These are phyloP conservation scores for Pleurotus cornucopiae DNA, from an alignment of 768 basidiomycete species.

Conservation along the genomic window DNA sequence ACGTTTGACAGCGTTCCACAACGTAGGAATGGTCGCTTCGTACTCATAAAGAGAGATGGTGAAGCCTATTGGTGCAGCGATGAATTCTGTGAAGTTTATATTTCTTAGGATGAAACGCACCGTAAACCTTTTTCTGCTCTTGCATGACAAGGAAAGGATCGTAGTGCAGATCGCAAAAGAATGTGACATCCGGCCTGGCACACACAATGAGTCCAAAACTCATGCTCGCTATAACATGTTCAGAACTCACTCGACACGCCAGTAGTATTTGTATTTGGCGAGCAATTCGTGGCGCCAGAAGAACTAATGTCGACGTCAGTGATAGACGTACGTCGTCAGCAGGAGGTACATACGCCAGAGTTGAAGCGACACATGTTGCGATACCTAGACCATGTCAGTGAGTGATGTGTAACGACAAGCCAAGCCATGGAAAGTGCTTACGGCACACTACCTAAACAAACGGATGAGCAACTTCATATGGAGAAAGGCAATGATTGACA, in stretches of 20 bases:
- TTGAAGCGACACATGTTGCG: slow-evolving; percentile 98
- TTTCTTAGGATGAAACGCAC: slow-evolving; percentile 28
- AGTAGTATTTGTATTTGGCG: slow-evolving; percentile 81
- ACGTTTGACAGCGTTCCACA: slow-evolving; percentile 81
- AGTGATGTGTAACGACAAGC: neutral
- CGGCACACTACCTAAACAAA: slow-evolving; percentile 65
- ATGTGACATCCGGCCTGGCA: slow-evolving; percentile 74
- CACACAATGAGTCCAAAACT: neutral
- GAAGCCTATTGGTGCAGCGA: slow-evolving; percentile 46
- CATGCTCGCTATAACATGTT: neutral
- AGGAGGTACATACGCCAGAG: slow-evolving; percentile 65
- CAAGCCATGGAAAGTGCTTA: slow-evolving; percentile 30
- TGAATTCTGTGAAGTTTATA: neutral
- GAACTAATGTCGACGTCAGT: slow-evolving; percentile 41
- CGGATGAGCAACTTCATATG: slow-evolving; percentile 3
- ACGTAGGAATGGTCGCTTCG: slow-evolving; percentile 76
- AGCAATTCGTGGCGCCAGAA: slow-evolving; percentile 85
- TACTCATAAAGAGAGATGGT: slow-evolving; percentile 84
- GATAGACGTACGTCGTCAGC: too few species aligned
- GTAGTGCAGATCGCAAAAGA: slow-evolving; percentile 83
- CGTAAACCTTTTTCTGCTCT: slow-evolving; percentile 81
- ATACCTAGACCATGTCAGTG: slow-evolving; percentile 38
- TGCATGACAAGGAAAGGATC: slow-evolving; percentile 91
- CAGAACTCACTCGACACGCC: slow-evolving; percentile 54
- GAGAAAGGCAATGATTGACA: neutral